Base-by-base conservation (phyloP, 306 rosid species). In the Prinsepia uniflora region DNA sequence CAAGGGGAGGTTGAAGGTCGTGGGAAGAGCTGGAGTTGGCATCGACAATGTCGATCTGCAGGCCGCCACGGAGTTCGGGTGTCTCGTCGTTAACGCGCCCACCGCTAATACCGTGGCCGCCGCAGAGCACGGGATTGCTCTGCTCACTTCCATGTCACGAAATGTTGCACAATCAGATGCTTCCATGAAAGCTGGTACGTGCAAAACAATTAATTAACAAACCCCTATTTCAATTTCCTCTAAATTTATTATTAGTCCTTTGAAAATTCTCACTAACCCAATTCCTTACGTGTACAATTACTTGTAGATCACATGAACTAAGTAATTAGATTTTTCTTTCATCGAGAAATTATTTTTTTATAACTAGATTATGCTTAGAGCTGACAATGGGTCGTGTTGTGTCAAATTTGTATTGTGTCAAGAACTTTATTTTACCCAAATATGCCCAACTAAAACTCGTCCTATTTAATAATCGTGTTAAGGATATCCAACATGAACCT, bases 1-100 rank as follows among this genome's bases (percentile, higher is more conserved):
- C 0, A 83, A 86, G n/a, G 97, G 96, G 43, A 82, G 82, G 73
- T 70, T 93, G 82, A 90, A 86, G 81, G 98, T 93, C 7, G 98
- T 93, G 15, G 97, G 98, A 2, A 86, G 97, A 62, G 98, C 98
- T 6, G 98, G 98, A 0, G 97, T 93, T 13, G 97, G 98, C 0
- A 93, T 93, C 36, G 98, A 93, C 81, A 90, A 93, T 72, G 98
- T 90, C 59, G 96, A 93, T 87, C 96, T 93, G 60, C 90, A 86
- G 47, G 93, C 98, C 2, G 97, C 98, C 10, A 93, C 98, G 0
- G 97, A 93, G 60, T 88, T 81, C 36, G 96, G 98, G 2, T 90
- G 98, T 50, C 83, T 90, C 2, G 96, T 93, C 2, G 98, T 93
- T 2, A 93, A 93, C 67, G 98, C 94, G 0, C 97, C 98, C 0